These are phyloP conservation scores for Tolypocladium ophioglossoides DNA, from an alignment of 2,329 filamentous ascomycete genomes.

Conservation along the genomic window DNA sequence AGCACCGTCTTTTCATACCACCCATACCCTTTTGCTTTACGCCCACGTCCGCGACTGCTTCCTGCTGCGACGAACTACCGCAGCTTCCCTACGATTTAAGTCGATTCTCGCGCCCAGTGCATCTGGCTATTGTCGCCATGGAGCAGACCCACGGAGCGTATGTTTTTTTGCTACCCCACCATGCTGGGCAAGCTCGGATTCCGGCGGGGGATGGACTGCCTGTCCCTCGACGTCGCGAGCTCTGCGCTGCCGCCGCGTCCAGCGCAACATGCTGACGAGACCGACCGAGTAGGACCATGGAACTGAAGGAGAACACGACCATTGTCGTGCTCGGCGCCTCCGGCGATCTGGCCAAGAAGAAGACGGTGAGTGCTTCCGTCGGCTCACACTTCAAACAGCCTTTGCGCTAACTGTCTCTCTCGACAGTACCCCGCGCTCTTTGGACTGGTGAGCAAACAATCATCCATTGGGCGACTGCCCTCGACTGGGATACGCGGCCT, in stretches of 20 bases:
- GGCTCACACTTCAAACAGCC: constrained; percentile 5
- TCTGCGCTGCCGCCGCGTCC: too few relatives aligned
- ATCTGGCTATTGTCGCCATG: constrained; percentile 7
- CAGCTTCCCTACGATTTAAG: background rate
- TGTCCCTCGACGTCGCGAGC: background rate
- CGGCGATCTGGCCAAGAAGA: constrained; percentile 98
- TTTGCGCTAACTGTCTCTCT: constrained; percentile 10
- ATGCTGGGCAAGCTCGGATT: constrained; percentile 4
- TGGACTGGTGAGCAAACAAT: constrained; percentile 65
- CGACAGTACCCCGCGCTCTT: constrained; percentile 88
- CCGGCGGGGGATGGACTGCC: background rate
- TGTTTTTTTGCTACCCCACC: constrained; percentile 6
- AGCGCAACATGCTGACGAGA: background rate
- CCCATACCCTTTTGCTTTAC: background rate
- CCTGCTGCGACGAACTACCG: background rate
- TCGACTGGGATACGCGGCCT: background rate
- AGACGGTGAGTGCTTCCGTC: constrained; percentile 58
- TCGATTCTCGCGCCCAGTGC: constrained; percentile 3
- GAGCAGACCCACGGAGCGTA: constrained; percentile 7
- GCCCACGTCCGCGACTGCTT: background rate
- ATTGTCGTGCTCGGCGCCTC: constrained; percentile 96
- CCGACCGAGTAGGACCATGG: constrained; percentile 53
- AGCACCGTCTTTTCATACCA: background rate
- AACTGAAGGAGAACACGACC: constrained; percentile 97
- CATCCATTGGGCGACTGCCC: background rate